These are phyloP conservation scores for Lyophyllum shimeji DNA, from an alignment of 768 basidiomycete genomes.

Conservation along the genomic window DNA sequence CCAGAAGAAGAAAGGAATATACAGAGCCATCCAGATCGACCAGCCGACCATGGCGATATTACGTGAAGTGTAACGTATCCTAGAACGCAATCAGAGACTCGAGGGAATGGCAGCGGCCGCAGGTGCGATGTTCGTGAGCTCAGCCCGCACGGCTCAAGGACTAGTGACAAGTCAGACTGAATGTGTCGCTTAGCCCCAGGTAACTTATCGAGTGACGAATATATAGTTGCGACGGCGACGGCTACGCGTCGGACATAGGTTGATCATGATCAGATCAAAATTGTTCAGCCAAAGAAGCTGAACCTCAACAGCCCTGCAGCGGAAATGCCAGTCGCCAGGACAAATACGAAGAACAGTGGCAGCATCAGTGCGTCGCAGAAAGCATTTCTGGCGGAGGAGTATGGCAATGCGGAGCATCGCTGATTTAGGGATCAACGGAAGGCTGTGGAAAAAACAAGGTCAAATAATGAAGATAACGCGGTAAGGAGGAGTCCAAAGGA, in stretches of 20 bases:
- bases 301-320: not conserved
- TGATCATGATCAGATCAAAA: not conserved
- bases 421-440: not conserved
- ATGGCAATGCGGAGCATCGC: too few relatives aligned
- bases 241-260: not conserved
- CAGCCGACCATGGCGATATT: constrained; percentile 1
- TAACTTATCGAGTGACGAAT: not conserved
- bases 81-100: not conserved
- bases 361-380: too few relatives aligned
- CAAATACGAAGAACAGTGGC: too few relatives aligned
- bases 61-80: not conserved
- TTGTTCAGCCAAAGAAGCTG: not conserved
- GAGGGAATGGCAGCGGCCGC: not conserved
- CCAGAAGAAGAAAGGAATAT: not conserved
- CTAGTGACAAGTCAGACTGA: not conserved
- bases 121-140: not conserved
- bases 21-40: not conserved
- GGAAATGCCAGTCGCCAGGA: too few relatives aligned
- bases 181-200: not conserved
- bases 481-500: too few relatives aligned
- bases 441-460: not conserved
- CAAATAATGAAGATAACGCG: not conserved
- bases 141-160: not conserved
- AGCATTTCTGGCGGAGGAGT: too few relatives aligned
- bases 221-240: not conserved